Conservation (phyloP, 2,329 filamentous ascomycete genomes). For the Cercospora nicotianae region DNA sequence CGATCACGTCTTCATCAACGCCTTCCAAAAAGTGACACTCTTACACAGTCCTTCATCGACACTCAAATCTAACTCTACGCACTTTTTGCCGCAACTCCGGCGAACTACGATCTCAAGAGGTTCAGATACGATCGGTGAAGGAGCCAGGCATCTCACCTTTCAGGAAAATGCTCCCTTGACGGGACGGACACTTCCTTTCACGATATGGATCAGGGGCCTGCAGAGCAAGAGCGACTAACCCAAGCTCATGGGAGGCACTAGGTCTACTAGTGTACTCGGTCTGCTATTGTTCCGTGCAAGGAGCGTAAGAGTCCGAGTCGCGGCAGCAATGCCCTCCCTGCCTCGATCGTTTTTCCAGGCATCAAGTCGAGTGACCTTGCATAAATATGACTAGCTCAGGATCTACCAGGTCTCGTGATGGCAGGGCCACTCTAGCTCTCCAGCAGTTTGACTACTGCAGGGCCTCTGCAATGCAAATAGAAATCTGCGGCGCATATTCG, state of each 20-base stretch:
- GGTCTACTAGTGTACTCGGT: neutral
- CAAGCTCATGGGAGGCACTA: neutral
- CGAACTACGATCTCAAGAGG: neutral
- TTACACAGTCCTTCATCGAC: neutral
- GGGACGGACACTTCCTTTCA: neutral
- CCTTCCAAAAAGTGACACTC: neutral
- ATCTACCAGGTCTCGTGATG: neutral
- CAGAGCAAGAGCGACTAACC: neutral
- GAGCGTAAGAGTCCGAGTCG: neutral
- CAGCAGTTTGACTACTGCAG: neutral
- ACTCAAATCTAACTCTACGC: neutral
- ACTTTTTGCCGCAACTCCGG: neutral
- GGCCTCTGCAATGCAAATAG: conserved; percentile 13
- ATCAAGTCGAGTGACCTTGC: neutral
- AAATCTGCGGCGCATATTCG: conserved; percentile 6
- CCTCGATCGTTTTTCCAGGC: neutral
- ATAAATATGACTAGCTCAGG: neutral
- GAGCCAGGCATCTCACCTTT: neutral
- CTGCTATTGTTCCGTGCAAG: neutral
- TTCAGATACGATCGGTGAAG: neutral
- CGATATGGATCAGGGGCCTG: neutral
- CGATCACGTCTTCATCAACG: neutral
- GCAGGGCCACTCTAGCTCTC: neutral
- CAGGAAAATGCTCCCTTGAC: neutral
- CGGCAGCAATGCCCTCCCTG: neutral